These are phyloP conservation scores for Camelina hispida DNA, from an alignment of 345 rosid species.

Conservation along the genomic window DNA sequence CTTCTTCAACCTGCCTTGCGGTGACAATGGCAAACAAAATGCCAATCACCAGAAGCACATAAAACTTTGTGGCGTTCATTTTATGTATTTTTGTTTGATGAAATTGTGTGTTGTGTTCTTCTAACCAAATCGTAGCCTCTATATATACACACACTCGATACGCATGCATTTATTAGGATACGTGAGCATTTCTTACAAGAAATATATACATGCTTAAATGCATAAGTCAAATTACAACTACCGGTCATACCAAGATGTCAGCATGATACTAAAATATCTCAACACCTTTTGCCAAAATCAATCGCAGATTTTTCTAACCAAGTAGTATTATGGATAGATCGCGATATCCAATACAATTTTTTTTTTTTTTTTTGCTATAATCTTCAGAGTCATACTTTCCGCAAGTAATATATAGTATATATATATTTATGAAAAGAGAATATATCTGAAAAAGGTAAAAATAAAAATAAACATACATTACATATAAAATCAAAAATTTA, in stretches of 20 bases:
- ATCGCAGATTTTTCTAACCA: neutral
- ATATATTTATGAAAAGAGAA: too few relatives aligned
- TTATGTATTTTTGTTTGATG: neutral
- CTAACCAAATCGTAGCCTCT: neutral
- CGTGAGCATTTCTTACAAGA: conserved; percentile 4
- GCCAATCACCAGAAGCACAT: conserved; percentile 10
- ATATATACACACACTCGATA: conserved; percentile 1
- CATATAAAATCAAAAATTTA: too few relatives aligned
- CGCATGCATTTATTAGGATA: neutral
- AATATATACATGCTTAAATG: conserved; percentile 9
- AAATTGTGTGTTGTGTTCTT: neutral
- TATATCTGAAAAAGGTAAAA: too few relatives aligned
- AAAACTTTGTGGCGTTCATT: conserved; percentile 16
- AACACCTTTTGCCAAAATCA: neutral
- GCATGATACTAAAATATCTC: neutral
- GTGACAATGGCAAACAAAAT: conserved; percentile 14
- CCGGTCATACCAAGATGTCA: conserved; percentile 9
- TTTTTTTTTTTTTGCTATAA: too few relatives aligned
- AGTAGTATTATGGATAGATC: neutral
- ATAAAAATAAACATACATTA: too few relatives aligned
- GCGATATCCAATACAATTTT: neutral
- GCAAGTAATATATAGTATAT: too few relatives aligned
- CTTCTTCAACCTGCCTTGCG: conserved; percentile 15
- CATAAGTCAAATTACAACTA: conserved; percentile 1
- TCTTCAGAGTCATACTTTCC: too few relatives aligned